Conservation (phyloP, 2,329 filamentous ascomycete genomes). For the Trichoderma sp. region DNA sequence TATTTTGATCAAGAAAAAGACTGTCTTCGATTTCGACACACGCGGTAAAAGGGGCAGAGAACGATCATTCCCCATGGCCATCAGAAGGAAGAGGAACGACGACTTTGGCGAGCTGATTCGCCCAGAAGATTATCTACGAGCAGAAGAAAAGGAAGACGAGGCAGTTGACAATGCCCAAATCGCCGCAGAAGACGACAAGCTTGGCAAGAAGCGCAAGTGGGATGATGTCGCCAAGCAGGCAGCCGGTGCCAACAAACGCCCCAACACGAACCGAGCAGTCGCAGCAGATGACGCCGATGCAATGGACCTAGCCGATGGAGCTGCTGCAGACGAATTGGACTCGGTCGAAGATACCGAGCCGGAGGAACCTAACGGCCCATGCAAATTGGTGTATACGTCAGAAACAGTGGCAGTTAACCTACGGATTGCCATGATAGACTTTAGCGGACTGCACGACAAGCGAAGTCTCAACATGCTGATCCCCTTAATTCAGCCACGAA, state of each 20-base stretch:
- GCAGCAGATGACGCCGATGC: constrained; percentile 47
- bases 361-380: constrained; percentile 60
- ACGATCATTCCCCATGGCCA: constrained; percentile 83
- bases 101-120: constrained; percentile 94
- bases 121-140: constrained; percentile 88
- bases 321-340: constrained; percentile 54
- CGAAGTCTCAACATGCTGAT: constrained; percentile 93
- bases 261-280: constrained; percentile 43
- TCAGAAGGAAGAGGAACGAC: constrained; percentile 75
- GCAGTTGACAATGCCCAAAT: constrained; percentile 50
- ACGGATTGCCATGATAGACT: constrained; percentile 84
- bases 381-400: constrained; percentile 66
- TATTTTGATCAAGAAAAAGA: constrained; percentile 81
- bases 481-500: constrained; percentile 87
- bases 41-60: constrained; percentile 88
- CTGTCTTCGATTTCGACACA: constrained; percentile 90
- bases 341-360: constrained; percentile 54
- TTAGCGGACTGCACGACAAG: constrained; percentile 87
- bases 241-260: constrained; percentile 56
- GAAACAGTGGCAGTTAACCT: constrained; percentile 66
- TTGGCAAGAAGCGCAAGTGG: constrained; percentile 95
- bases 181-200: constrained; percentile 53
- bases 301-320: constrained; percentile 36
- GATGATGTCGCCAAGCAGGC: constrained; percentile 56
- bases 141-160: constrained; percentile 82